These are phyloP conservation scores for Fusarium concolor DNA, from an alignment of 2,329 filamentous ascomycete species.

Conservation along the genomic window DNA sequence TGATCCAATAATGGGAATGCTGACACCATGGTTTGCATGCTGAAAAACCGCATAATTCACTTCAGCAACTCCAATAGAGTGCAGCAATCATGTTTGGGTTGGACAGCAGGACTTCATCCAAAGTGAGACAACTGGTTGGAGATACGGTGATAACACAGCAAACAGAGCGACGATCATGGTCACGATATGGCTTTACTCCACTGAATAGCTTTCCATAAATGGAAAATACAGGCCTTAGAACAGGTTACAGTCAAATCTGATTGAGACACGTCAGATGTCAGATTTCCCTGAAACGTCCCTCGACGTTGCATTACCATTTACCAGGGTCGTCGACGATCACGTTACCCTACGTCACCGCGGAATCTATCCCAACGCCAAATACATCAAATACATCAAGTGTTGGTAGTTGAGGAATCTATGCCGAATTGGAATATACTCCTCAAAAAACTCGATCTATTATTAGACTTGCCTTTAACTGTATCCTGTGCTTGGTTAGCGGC, in stretches of 20 bases:
- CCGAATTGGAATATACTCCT: too few relatives aligned
- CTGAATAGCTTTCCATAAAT: background rate
- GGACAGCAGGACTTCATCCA: background rate
- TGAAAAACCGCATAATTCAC: background rate
- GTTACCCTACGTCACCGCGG: conserved; percentile 8
- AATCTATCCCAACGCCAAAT: background rate
- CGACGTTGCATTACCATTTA: background rate
- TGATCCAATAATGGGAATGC: background rate
- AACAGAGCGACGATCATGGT: background rate
- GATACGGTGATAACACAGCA: background rate
- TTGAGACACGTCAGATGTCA: conserved; percentile 4
- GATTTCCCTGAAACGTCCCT: background rate
- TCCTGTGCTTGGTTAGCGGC: too few relatives aligned
- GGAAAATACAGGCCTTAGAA: conserved; percentile 1
- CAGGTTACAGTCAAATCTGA: background rate
- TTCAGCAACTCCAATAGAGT: background rate
- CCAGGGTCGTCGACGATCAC: background rate
- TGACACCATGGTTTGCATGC: background rate
- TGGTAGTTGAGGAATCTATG: background rate
- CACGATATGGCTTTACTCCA: background rate
- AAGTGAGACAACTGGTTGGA: background rate
- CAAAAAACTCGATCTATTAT: too few relatives aligned
- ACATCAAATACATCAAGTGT: too few relatives aligned
- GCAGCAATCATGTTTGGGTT: too few relatives aligned
- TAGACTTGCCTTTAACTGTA: too few relatives aligned